These are phyloP conservation scores for Strobilomyces confusus DNA, from an alignment of 768 basidiomycete genomes.

Conservation along the genomic window DNA sequence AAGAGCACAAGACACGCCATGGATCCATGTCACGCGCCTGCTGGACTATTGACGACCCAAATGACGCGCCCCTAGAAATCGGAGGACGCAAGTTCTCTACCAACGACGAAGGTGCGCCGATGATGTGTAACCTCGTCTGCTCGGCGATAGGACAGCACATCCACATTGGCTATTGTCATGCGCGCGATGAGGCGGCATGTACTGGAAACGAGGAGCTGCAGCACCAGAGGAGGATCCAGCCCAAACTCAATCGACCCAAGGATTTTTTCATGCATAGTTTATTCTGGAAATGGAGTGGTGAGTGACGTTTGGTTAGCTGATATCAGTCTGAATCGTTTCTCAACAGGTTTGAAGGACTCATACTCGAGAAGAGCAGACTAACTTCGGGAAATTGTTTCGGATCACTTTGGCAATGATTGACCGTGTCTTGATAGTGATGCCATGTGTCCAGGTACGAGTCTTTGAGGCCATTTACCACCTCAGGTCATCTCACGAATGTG, in stretches of 20 bases:
- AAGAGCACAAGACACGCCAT: slow-evolving; percentile 63
- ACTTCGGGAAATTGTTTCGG: slow-evolving; percentile 41
- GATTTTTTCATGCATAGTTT: no score
- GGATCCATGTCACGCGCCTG: no score
- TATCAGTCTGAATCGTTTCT: background rate
- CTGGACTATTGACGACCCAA: no score
- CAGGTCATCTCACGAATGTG: background rate
- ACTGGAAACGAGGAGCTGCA: no score
- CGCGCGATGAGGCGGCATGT: no score
- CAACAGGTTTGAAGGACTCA: slow-evolving; percentile 57
- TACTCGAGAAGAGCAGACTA: slow-evolving; percentile 54
- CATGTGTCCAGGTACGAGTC: no score
- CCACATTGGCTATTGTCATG: slow-evolving; percentile 55
- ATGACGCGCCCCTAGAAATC: slow-evolving; percentile 47
- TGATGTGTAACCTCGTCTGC: no score
- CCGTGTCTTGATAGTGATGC: no score
- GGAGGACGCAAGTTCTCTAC: slow-evolving; percentile 54
- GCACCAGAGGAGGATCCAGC: slow-evolving; percentile 45
- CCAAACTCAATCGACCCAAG: slow-evolving; percentile 46
- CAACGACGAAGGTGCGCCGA: no score
- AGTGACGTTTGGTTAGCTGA: background rate
- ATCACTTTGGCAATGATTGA: background rate
- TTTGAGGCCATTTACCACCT: background rate
- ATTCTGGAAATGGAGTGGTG: no score
- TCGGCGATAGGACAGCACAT: slow-evolving; percentile 51